phyloP scores from a whole-genome alignment of 73 alveolate species.

The Breviolum minutum region DNA sequence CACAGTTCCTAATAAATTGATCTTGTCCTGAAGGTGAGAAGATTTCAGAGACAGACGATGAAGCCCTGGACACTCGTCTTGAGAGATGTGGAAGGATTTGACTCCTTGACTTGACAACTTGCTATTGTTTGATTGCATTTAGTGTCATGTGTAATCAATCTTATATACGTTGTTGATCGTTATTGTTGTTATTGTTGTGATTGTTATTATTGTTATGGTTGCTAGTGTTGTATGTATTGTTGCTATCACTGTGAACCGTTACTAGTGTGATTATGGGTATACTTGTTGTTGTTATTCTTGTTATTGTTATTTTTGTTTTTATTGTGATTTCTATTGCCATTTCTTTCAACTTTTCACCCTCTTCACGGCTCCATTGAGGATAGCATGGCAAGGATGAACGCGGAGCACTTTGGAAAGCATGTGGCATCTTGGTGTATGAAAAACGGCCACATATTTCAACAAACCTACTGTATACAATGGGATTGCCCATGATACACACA shows the following conservation, averaged over 20 bases:
- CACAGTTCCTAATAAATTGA: not conserved
- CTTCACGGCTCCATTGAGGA: not conserved
- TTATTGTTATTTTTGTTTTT: too few relatives aligned
- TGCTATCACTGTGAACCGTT: too few relatives aligned
- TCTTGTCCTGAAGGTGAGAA: not conserved
- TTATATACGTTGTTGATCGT: not conserved
- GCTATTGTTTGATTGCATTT: too few relatives aligned
- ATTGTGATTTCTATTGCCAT: too few relatives aligned
- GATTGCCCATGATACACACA: too few relatives aligned
- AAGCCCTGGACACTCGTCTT: constrained; percentile 33
- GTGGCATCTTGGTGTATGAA: constrained; percentile 9
- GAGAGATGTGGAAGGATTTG: not conserved
- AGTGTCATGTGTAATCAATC: too few relatives aligned
- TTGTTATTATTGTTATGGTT: not conserved
- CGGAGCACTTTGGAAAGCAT: constrained; percentile 69
- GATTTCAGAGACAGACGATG: constrained; percentile 28
- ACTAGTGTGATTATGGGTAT: too few relatives aligned
- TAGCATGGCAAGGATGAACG: constrained; percentile 29
- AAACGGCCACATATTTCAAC: not conserved
- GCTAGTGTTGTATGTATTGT: too few relatives aligned
- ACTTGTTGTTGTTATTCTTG: too few relatives aligned
- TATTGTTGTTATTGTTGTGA: not conserved
- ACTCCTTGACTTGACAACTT: too few relatives aligned
- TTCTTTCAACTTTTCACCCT: not conserved
- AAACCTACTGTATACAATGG: not conserved